Conservation (phyloP, 2,329 filamentous ascomycete genomes). For the Fonsecaea nubica region DNA sequence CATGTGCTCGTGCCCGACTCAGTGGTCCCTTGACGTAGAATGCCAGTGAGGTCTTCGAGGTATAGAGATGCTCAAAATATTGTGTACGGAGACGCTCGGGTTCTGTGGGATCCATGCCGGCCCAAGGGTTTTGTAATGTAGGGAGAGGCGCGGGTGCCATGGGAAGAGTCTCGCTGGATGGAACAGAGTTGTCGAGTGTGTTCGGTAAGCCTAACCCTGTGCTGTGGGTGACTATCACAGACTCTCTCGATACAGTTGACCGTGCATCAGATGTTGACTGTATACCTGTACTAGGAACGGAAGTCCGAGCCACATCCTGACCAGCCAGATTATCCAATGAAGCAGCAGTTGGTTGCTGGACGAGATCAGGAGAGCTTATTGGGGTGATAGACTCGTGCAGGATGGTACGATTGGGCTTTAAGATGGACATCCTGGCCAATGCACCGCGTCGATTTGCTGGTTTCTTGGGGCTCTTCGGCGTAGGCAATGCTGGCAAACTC, state of each 20-base stretch:
- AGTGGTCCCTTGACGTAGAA: conserved; percentile 60
- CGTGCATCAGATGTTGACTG: neutral
- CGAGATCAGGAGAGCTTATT: neutral
- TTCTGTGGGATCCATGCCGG: conserved; percentile 21
- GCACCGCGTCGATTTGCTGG: conserved; percentile 39
- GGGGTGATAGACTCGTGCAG: neutral
- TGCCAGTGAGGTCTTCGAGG: conserved; percentile 54
- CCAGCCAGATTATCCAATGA: conserved; percentile 1
- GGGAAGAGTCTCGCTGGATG: conserved; percentile 1
- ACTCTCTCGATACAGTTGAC: neutral
- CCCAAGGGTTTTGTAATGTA: neutral
- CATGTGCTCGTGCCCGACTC: conserved; percentile 52
- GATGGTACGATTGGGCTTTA: conserved; percentile 23
- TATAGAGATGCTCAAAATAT: conserved; percentile 40
- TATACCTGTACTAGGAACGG: neutral
- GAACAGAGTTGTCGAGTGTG: conserved; percentile 21
- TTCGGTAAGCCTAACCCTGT: conserved; percentile 6
- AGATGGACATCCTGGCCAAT: conserved; percentile 39
- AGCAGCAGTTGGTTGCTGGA: neutral
- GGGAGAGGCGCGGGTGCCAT: neutral
- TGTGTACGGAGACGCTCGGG: conserved; percentile 35
- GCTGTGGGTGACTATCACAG: conserved; percentile 11
- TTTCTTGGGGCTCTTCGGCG: conserved; percentile 32
- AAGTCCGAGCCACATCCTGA: conserved; percentile 6
- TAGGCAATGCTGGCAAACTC: conserved; percentile 23